Conservation (phyloP, 2,329 filamentous ascomycete genomes). For the Simplicillium sp. region DNA sequence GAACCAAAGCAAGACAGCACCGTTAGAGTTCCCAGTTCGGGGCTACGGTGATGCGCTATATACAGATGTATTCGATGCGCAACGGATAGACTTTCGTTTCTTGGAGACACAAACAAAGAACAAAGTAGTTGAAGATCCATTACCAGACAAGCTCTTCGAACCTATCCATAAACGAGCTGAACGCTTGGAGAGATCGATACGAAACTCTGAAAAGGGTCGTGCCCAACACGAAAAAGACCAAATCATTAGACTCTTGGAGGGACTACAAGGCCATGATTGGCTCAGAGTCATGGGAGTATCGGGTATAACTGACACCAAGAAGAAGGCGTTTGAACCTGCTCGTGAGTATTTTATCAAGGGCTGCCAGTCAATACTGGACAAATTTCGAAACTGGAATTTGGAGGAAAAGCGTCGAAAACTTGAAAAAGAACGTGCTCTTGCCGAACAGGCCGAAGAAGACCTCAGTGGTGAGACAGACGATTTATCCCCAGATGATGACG, state of each 20-base stretch:
- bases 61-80: constrained; percentile 44
- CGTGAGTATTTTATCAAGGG: constrained; percentile 77
- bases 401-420: constrained; percentile 78
- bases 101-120: constrained; percentile 35
- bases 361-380: constrained; percentile 72
- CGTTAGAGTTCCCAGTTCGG: constrained; percentile 29
- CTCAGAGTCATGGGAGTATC: constrained; percentile 84
- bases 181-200: constrained; percentile 50
- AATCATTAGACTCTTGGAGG: constrained; percentile 61
- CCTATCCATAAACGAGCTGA: constrained; percentile 49
- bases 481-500: constrained; percentile 16
- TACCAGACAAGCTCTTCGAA: constrained; percentile 46
- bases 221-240: constrained; percentile 60
- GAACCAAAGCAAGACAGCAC: constrained; percentile 12
- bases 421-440: constrained; percentile 55
- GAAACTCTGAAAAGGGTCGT: constrained; percentile 54
- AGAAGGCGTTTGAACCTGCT: constrained; percentile 79
- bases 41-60: constrained; percentile 48
- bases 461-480: constrained; percentile 12
- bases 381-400: constrained; percentile 79
- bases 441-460: constrained; percentile 21
- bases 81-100: constrained; percentile 47
- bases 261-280: constrained; percentile 87
- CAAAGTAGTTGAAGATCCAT: constrained; percentile 38
- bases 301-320: constrained; percentile 73